Base-by-base conservation (phyloP, 2,329 filamentous ascomycete species). In the Dactylellina cionopaga region DNA sequence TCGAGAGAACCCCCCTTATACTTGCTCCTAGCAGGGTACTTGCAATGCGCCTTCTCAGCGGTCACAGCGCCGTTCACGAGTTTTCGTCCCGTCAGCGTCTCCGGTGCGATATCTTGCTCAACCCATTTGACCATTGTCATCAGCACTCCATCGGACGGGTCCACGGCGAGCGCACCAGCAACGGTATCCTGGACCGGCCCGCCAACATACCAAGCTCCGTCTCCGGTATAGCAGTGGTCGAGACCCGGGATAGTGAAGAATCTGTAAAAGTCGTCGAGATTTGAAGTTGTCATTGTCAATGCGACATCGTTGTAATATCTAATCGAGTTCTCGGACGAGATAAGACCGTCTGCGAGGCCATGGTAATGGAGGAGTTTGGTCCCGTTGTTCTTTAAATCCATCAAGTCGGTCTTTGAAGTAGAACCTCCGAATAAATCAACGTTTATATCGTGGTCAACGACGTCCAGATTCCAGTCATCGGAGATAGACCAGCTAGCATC, bases 81-180 rank as follows among this genome's bases (percentile, higher is more conserved):
- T n/a, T 27, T 65, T 7, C 46, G 25, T 3, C 68, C 68, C 25
- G 79, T 77, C 37, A 81, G 74, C 5, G 76, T 74, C 33, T 79
- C 76, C 0, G 79, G 79, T 2, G 78, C 78, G 7, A 74, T 77
- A 0, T 80, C 82, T 10, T 82, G 76, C 74, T 85, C 83, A 1
- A 84, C 82, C 83, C 83, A 85, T 19, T 78, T 75, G 17, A 85
- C 81, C 70, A 86, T 78, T 5, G 83, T 82, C 75, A 82, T 79
- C 43, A 87, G 79, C 11, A 59, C 62, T 5, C 68, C 49, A 17
- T 65, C 59, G 9, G 37, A 19, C 1, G 68, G 59, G 27, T 64
- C 52, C 17, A 72, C 47, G 24, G 39, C 9, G 31, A 55, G 35
- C 15, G 59, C 68, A 3, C 68, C 68, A 6, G 44, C n/a, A 10